Base-by-base conservation (phyloP, 192 early-diverging fungal genomes). In the Mortierella hygrophila region DNA sequence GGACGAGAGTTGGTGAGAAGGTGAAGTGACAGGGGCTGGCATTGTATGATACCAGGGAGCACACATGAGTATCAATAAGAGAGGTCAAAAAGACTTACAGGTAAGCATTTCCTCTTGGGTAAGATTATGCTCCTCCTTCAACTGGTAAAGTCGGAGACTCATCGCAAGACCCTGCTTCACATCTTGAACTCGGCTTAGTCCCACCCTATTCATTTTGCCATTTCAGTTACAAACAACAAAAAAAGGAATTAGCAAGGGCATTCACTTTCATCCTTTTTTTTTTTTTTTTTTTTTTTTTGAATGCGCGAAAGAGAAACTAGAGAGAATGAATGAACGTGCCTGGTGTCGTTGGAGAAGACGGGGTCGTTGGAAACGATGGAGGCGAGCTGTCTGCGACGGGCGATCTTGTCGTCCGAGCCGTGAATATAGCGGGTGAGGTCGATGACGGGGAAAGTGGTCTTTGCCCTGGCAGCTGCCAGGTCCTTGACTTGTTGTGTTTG, bases 101-200 rank as follows among this genome's bases (percentile, higher is more conserved):
- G 83, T 90, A 16, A 94, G 77, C 55, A 92, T 82, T 65, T 94
- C 88, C 38, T 93, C 93, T 21, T 90, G 89, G 5, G 89, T 77
- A 80, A 94, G 80, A 76, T 89, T 89, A 71, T 92, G 89, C 72
- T 91, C 91, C 23, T 91, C 88, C 5, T 90, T 89, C 69, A 95
- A 76, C 63, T 88, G 79, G 29, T 94, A 89, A 49, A 95, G 91
- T 70, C 94, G 83, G 11, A 90, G 89, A 82, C 93, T 94, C 70
- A 95, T 73, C 38, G 81, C 76, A 2, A 91, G 88, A 3, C 92
- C 90, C 47, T 85, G 86, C 78, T 94, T 95, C 75, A 94, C 95
- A 63, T 91, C 91, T 42, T 93, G 90, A 82, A 97, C 75, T 68
- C 79, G 70, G 68, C 84, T 86, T 76, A 81, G 68, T 10, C 84